Evolutionary conservation across 2,329 filamentous ascomycete species (phyloP).

Genomic region (Harringtonia lauricola): DNA sequence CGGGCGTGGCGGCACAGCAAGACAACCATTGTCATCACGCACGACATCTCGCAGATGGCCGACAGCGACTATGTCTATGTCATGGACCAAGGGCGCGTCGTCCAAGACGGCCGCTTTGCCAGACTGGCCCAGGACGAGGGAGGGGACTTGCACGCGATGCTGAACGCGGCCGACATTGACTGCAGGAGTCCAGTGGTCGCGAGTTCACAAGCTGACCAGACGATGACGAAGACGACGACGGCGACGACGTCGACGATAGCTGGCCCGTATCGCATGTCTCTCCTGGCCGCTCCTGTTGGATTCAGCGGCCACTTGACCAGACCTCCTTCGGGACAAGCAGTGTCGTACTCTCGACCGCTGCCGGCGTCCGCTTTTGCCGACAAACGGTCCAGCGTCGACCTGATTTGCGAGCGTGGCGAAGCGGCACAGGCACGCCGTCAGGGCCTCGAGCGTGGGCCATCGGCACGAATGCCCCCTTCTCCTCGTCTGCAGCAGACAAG

Average conservation of each 20-base stretch:
- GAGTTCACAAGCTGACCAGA: too few species aligned
- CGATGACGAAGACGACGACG: too few species aligned
- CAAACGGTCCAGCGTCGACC: slow-evolving; percentile 3
- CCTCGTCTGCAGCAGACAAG: too few species aligned
- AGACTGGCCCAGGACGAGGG: neutral
- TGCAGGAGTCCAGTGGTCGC: slow-evolving; percentile 2
- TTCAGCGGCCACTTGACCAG: neutral
- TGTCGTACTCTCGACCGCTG: neutral
- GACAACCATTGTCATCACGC: slow-evolving; percentile 89
- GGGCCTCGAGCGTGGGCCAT: neutral
- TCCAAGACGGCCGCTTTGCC: slow-evolving; percentile 54
- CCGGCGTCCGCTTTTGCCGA: too few species aligned
- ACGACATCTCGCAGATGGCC: slow-evolving; percentile 69
- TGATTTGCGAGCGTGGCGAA: slow-evolving; percentile 4
- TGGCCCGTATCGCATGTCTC: neutral
- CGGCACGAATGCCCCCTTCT: too few species aligned
- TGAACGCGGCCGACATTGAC: neutral
- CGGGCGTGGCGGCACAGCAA: slow-evolving; percentile 66
- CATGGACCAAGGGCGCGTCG: slow-evolving; percentile 56
- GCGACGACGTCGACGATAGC: too few species aligned
- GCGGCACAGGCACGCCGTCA: slow-evolving; percentile 6
- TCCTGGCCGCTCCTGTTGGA: neutral
- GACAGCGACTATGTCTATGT: slow-evolving; percentile 70
- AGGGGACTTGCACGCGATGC: neutral
- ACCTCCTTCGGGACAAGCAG: neutral